Conservation (phyloP, 2,329 filamentous ascomycete genomes). For the Botrytis squamosa region DNA sequence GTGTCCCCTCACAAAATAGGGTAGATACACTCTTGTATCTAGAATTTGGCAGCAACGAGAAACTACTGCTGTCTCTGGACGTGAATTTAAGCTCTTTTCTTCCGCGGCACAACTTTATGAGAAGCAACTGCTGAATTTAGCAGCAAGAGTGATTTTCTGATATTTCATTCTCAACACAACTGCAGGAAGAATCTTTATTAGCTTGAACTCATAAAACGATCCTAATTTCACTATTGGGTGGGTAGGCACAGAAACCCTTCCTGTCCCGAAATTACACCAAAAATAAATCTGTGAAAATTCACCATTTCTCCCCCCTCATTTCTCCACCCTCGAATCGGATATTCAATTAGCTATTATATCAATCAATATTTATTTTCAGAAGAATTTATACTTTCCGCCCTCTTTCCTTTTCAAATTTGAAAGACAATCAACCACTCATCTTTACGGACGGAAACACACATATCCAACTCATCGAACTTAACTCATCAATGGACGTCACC, state of each 20-base stretch:
- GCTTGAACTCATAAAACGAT: not conserved
- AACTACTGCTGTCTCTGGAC: not conserved
- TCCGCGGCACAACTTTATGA: not conserved
- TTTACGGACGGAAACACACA: not conserved
- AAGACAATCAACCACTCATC: not conserved
- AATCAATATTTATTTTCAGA: not conserved
- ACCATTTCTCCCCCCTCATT: not conserved
- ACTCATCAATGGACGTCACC: not conserved
- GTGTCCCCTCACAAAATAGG: not conserved
- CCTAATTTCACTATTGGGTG: not conserved
- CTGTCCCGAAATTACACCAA: not conserved
- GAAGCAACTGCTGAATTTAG: not conserved
- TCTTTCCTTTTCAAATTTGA: not conserved
- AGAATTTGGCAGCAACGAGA: no score
- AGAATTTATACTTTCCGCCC: not conserved
- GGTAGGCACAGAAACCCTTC: not conserved
- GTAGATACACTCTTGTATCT: not conserved
- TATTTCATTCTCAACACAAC: not conserved
- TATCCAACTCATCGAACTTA: not conserved
- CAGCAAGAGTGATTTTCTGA: not conserved
- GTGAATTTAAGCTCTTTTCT: not conserved
- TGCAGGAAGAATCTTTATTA: not conserved
- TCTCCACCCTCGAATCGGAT: no score
- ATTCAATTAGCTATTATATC: not conserved
- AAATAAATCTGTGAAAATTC: not conserved